Conservation (phyloP, 768 basidiomycete species). For the Trametes meyenii region DNA sequence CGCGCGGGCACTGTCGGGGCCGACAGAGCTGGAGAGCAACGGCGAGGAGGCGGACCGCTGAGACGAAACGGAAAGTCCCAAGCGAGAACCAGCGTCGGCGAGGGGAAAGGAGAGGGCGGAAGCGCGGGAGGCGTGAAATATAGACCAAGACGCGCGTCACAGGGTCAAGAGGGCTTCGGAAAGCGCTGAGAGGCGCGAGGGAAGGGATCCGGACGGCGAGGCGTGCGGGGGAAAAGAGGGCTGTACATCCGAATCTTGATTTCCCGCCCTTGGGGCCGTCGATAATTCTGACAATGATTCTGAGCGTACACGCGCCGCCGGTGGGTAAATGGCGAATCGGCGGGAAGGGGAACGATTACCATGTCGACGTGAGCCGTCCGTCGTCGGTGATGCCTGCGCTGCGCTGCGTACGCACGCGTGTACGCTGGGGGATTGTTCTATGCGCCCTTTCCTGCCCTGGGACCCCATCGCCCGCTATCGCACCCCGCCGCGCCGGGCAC, state of each 20-base stretch:
- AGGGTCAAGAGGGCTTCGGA: constrained; percentile 11
- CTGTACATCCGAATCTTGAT: constrained; percentile 16
- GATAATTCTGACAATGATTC: not conserved
- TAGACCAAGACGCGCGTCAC: constrained; percentile 19
- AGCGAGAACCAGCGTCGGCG: constrained; percentile 19
- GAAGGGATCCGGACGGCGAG: constrained; percentile 9
- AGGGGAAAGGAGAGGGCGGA: not conserved
- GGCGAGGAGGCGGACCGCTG: constrained; percentile 1
- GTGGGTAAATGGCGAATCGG: not conserved
- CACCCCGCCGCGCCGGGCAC: too few species aligned
- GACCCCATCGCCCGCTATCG: not conserved
- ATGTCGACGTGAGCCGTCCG: constrained; percentile 19
- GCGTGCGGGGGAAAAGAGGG: constrained; percentile 1
- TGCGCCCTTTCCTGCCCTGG: not conserved
- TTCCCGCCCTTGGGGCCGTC: not conserved
- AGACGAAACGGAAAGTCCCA: constrained; percentile 6
- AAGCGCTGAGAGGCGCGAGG: constrained; percentile 15
- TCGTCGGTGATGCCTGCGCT: constrained; percentile 9
- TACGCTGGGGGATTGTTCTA: not conserved
- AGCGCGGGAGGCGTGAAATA: constrained; percentile 19
- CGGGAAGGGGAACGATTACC: constrained; percentile 18
- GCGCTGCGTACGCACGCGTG: constrained; percentile 1
- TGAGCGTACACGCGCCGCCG: not conserved
- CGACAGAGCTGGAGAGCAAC: not conserved
- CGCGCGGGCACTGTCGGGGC: not conserved